Conservation (phyloP, 169 alveolate species). For the Eimeria falciformis region DNA sequence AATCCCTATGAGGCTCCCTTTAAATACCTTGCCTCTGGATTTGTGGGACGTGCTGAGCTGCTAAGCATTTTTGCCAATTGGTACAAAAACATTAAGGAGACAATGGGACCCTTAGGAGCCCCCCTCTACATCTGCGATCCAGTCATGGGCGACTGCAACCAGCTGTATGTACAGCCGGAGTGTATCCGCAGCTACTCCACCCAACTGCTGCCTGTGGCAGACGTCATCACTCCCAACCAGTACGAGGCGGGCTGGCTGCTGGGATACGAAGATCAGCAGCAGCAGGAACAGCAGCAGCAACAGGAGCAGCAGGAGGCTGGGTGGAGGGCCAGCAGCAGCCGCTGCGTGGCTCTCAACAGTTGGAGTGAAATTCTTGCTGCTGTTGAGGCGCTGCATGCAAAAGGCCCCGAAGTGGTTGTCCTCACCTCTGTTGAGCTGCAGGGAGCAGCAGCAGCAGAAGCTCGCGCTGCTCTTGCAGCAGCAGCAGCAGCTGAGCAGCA, state of each 20-base stretch:
- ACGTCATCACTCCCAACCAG: constrained; percentile 83
- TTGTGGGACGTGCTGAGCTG: constrained; percentile 43
- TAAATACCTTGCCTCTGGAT: constrained; percentile 63
- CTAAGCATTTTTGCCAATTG: constrained; percentile 14
- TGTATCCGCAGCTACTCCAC: constrained; percentile 76
- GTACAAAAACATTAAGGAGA: neutral
- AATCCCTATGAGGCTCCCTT: neutral
- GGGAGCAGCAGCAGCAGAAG: constrained; percentile 7
- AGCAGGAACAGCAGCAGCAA: neutral
- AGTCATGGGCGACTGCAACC: constrained; percentile 82
- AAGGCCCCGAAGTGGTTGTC: constrained; percentile 66
- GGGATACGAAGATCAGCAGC: constrained; percentile 9
- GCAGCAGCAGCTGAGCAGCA: neutral
- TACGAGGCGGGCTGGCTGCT: constrained; percentile 82
- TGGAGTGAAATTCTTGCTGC: neutral
- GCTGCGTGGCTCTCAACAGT: neutral
- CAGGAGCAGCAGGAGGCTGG: constrained; percentile 19
- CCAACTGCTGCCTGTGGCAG: constrained; percentile 79
- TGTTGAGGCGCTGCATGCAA: constrained; percentile 31
- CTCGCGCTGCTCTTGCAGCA: neutral
- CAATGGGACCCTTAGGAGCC: constrained; percentile 27
- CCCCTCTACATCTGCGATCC: constrained; percentile 80
- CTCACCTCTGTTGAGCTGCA: constrained; percentile 21
- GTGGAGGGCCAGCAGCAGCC: constrained; percentile 2
- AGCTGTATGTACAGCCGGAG: constrained; percentile 78